Base-by-base conservation (phyloP, 148 eudicot species). In the Spergularia bocconei region DNA sequence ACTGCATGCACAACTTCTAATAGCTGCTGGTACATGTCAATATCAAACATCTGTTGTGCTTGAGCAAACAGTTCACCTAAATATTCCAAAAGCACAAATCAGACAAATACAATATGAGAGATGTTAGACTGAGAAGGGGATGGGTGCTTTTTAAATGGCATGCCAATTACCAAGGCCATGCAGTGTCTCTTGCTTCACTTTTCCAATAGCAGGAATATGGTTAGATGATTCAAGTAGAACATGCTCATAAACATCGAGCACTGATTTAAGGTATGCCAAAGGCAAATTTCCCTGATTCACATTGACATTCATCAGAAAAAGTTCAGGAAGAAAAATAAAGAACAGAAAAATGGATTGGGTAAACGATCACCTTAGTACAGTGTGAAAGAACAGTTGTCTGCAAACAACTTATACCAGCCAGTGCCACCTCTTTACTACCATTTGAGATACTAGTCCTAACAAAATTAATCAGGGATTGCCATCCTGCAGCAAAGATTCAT, bases 361-460 rank as follows among this genome's bases (percentile, higher is more conserved):
- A 4, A 71, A 62, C 58, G 44, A 72, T 78, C 75, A 95, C 98
- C 93, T 88, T 95, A 41, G 91, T 86, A 79, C 96, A 86, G 74
- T 92, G 98, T 77, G 98, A 90, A 54, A 90, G 78, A 70, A 90
- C 84, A 39, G 97, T 89, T 50, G 93, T 86, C 87, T 95, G 98
- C 67, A 95, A 87, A 79, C 98, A 95, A 78, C 85, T 91, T 78
- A 95, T 87, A 70, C 97, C 96, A 67, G 97, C 98, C 81, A 92
- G 84, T 50, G 93, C 90, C 81, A 95, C 97, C 85, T 95, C 98
- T 88, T 92, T 95, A 78, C 96, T 95, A 69, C 97, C 91, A 81
- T 80, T 84, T 64, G 84, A 69, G 72, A 95, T 89, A 81, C 93
- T 95, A 67, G 78, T 89, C 73, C 86, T 90, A 4, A 92, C 89